A percentile compares a stretch with the other conserved stretches of the same genome.
Conservation (phyloP, 208 protist genomes). For the Jaenimonas drosophilae region DNA sequence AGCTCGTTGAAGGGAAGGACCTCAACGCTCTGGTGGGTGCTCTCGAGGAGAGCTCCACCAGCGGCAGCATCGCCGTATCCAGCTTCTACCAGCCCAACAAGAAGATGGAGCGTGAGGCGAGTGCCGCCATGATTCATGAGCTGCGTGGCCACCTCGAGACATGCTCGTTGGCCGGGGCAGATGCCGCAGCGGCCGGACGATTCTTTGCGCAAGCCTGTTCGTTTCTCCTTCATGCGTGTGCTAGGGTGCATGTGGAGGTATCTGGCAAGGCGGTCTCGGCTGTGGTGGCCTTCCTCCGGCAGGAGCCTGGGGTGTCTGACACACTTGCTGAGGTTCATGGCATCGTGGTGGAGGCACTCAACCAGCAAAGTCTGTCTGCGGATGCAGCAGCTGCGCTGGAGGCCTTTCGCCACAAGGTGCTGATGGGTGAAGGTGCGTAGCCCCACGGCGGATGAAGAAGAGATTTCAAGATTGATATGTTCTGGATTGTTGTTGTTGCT, state of each 20-base stretch:
- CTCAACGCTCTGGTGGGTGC: slow-evolving; percentile 23
- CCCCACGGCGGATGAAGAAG: slow-evolving; percentile 9
- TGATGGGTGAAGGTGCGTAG: slow-evolving; percentile 26
- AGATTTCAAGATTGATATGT: slow-evolving; percentile 6
- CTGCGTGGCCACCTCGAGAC: slow-evolving; percentile 11
- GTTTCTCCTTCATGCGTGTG: slow-evolving; percentile 28
- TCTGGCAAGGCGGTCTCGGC: slow-evolving; percentile 46
- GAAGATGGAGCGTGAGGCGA: slow-evolving; percentile 47
- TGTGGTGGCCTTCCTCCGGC: slow-evolving; percentile 28
- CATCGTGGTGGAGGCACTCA: too few species aligned
- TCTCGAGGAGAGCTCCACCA: slow-evolving; percentile 34
- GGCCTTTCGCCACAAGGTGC: slow-evolving; percentile 16
- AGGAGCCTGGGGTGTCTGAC: too few species aligned
- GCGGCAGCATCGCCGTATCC: slow-evolving; percentile 40
- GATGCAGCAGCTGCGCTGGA: slow-evolving; percentile 13
- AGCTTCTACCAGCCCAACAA: slow-evolving; percentile 61
- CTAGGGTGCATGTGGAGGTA: slow-evolving; percentile 43
- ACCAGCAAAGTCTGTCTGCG: too few species aligned
- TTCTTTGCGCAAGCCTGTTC: slow-evolving; percentile 43
- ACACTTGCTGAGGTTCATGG: too few species aligned
- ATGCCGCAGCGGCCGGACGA: slow-evolving; percentile 22
- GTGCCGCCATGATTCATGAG: slow-evolving; percentile 18
- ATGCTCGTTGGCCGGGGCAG: slow-evolving; percentile 15
- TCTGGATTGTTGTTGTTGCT: too few species aligned
- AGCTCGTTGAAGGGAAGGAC: slow-evolving; percentile 28